Evolutionary conservation across 192 early-diverging fungal genomes (phyloP).

Genomic region (Coemansia sp.): DNA sequence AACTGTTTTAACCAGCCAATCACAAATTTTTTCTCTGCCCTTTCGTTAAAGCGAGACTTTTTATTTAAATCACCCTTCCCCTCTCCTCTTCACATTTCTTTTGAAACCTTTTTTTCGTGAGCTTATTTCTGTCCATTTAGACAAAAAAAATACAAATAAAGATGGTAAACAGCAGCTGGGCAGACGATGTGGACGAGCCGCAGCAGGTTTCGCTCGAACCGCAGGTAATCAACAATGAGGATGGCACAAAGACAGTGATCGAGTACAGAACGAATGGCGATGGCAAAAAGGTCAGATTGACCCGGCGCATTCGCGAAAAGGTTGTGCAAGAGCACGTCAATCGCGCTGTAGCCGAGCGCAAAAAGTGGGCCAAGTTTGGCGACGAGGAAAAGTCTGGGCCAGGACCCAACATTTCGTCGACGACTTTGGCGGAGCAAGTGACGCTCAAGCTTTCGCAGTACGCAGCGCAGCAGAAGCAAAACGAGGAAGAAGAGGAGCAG

Average conservation of each 20-base stretch:
- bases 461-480: constrained; percentile 58
- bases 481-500: constrained; percentile 63
- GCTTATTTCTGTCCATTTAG: too few species aligned
- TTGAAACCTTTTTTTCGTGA: too few species aligned
- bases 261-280: constrained; percentile 87
- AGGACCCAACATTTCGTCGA: constrained; percentile 89
- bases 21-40: too few species aligned
- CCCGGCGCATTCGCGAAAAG: constrained; percentile 79
- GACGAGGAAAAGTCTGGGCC: constrained; percentile 73
- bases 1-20: too few species aligned
- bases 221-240: constrained; percentile 57
- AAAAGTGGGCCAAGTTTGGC: constrained; percentile 88
- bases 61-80: too few species aligned
- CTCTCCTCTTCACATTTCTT: too few species aligned
- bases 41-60: too few species aligned
- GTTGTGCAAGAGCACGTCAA: constrained; percentile 81
- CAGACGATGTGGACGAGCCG: constrained; percentile 72
- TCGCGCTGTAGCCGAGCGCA: constrained; percentile 87
- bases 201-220: constrained; percentile 39
- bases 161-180: constrained; percentile 65
- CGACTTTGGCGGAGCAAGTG: constrained; percentile 86
- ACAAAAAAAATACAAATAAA: background rate
- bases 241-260: constrained; percentile 81
- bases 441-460: constrained; percentile 78
- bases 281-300: constrained; percentile 90